Conservation (phyloP, 805 yeast genomes). For the Candida nanaspora region DNA sequence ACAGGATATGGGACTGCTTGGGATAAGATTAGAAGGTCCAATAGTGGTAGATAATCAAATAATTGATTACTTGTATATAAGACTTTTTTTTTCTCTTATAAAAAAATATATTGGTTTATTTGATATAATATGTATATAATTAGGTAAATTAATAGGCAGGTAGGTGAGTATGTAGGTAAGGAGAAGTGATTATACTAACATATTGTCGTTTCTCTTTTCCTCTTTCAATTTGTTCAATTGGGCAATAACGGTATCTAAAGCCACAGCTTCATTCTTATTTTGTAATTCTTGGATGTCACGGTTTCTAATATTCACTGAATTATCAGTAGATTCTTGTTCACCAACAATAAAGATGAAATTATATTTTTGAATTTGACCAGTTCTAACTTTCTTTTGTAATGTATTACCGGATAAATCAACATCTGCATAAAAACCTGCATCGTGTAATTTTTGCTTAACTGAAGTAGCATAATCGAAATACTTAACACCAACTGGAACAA, state of each 20-base stretch:
- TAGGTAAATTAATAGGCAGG: not conserved
- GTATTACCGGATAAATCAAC: constrained; percentile 94
- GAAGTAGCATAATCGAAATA: constrained; percentile 85
- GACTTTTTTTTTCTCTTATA: not conserved
- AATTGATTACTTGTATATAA: not conserved
- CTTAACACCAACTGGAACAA: constrained; percentile 95
- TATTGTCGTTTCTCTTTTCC: constrained; percentile 70
- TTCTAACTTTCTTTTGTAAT: constrained; percentile 95
- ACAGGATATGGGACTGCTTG: not conserved
- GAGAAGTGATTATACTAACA: no score
- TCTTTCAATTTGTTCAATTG: constrained; percentile 64
- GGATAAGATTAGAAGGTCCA: not conserved
- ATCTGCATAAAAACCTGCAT: constrained; percentile 82
- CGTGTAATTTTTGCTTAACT: constrained; percentile 62
- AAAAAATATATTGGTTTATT: not conserved
- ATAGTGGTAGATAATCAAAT: not conserved
- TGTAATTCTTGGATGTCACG: constrained; percentile 92
- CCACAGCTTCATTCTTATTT: constrained; percentile 81
- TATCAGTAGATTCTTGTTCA: constrained; percentile 76
- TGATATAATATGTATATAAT: not conserved
- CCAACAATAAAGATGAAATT: constrained; percentile 97
- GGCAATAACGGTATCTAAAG: constrained; percentile 62
- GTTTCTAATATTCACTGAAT: constrained; percentile 90
- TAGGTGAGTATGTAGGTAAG: no score
- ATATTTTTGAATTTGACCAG: constrained; percentile 89